Evolutionary conservation across 768 basidiomycete species (phyloP).

Genomic region (Lactarius akahatsu): DNA sequence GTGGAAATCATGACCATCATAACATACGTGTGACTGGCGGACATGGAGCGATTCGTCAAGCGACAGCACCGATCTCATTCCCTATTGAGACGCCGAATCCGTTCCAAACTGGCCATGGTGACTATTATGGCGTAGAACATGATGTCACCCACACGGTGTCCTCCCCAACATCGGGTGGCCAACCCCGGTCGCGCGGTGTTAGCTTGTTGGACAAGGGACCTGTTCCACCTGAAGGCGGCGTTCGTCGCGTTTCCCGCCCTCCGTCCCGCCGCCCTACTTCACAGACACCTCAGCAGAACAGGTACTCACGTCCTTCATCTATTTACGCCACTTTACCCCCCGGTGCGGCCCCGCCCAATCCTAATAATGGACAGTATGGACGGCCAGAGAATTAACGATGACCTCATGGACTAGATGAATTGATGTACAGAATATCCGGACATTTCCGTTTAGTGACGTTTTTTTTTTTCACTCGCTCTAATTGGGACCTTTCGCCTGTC

Average conservation of each 20-base stretch:
- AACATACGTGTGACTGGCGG: background rate
- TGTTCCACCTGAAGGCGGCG: constrained; percentile 76
- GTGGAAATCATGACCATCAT: constrained; percentile 29
- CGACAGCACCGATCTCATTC: constrained; percentile 9
- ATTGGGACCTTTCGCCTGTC: constrained; percentile 10
- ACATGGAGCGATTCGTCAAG: constrained; percentile 12
- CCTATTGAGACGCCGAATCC: constrained; percentile 12
- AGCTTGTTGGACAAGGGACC: constrained; percentile 82
- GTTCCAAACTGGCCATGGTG: constrained; percentile 15
- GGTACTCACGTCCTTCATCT: constrained; percentile 66
- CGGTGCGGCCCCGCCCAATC: constrained; percentile 58
- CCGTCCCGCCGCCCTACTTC: constrained; percentile 57
- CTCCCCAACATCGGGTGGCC: constrained; percentile 13
- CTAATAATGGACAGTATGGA: constrained; percentile 19
- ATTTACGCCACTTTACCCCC: constrained; percentile 55
- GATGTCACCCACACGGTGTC: background rate
- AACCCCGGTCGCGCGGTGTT: constrained; percentile 53
- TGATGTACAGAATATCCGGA: constrained; percentile 19
- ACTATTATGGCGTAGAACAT: constrained; percentile 11
- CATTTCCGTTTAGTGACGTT: constrained; percentile 24
- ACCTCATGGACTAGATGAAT: constrained; percentile 20
- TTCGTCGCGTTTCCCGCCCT: constrained; percentile 73
- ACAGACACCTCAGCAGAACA: constrained; percentile 55
- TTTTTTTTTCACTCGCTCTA: constrained; percentile 8
- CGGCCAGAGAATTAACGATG: constrained; percentile 3